Evolutionary conservation across 2,329 filamentous ascomycete species (phyloP), one percentile per base, ranked within the genome.

Genomic region (Acarospora socialis): DNA sequence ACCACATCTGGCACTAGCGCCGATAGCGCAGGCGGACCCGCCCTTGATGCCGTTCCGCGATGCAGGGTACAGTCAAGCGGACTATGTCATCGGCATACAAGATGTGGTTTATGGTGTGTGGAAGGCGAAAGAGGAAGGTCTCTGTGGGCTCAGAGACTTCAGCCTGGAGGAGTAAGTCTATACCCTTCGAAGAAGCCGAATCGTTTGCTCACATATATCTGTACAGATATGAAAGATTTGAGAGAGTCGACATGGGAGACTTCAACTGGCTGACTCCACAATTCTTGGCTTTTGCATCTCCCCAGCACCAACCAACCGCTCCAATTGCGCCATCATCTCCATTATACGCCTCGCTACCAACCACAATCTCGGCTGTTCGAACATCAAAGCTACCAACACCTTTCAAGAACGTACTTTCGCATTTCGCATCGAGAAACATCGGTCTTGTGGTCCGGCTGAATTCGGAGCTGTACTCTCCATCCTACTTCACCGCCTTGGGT

Each of bases 261-360:
- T 98, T 98, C 77, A 98, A 98, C 70, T 98, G 90, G 90, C 72
- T 98, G 37, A 92, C 86, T 4, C 86, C 87, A 6, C 67, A 86
- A 50, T 98, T 98, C 61, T 70, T 98, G 31, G 90, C 90, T 14
- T 95, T 98, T 54, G 90, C 90, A 26, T 95, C 87, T 13, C 90
- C 90, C 7, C 84, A 95, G 56, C 77, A 86, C 48, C 67, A 72
- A 35, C 81, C 84, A 4, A 71, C 79, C 8, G 68, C 73, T 34
- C 75, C 78, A 40, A 76, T 93, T 35, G 67, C 76, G 6, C 67
- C 73, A 35, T 73, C 70, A 23, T 81, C 82, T 5, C 77, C 84
- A 9, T 63, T 77, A 41, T 93, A 77, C 56, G 68, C 72, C 8
- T 66, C 71, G 9, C 62, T 95, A 6, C 87, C 87, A 5, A 77